Percentiles rank a stretch among this genome's conserved stretches.
Conservation (phyloP, 2,329 filamentous ascomycete genomes). For the Epichloe uncinata region DNA sequence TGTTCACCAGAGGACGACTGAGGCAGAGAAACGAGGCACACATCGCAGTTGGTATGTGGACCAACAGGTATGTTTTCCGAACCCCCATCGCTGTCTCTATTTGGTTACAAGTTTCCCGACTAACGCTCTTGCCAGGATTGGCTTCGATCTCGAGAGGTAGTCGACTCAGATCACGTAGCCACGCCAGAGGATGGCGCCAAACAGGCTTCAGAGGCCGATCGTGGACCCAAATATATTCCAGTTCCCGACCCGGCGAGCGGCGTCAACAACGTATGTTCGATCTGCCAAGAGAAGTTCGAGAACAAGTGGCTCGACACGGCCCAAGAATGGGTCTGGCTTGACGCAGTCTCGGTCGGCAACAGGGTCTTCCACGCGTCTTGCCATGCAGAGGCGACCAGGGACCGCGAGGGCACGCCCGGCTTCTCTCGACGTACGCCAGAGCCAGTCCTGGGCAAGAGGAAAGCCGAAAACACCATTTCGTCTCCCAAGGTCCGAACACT, state of each 20-base stretch:
- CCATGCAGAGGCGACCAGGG: constrained; percentile 66
- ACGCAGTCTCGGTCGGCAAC: constrained; percentile 64
- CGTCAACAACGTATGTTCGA: constrained; percentile 70
- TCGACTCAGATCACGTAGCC: constrained; percentile 47
- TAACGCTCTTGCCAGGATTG: constrained; percentile 50
- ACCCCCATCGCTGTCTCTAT: too few relatives aligned
- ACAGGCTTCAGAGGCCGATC: constrained; percentile 23
- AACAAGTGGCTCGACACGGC: constrained; percentile 84
- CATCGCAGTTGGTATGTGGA: constrained; percentile 94
- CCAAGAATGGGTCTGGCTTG: constrained; percentile 95
- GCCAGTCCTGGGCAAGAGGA: constrained; percentile 58
- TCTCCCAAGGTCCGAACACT: constrained; percentile 24
- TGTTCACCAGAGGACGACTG: constrained; percentile 77
- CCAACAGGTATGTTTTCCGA: constrained; percentile 50
- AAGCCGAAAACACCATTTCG: constrained; percentile 47
- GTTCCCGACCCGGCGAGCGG: constrained; percentile 68
- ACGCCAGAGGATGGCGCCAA: constrained; percentile 19
- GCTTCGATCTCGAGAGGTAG: constrained; percentile 70
- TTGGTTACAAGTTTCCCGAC: too few relatives aligned
- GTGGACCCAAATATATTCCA: constrained; percentile 55
- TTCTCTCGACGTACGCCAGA: constrained; percentile 43
- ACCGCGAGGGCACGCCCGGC: constrained; percentile 34
- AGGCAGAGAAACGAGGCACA: constrained; percentile 73
- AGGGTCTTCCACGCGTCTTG: constrained; percentile 86
- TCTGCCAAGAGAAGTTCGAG: constrained; percentile 92